Base-by-base conservation (phyloP, 1,284 basidiomycete species). In the Naganishia sp. region DNA sequence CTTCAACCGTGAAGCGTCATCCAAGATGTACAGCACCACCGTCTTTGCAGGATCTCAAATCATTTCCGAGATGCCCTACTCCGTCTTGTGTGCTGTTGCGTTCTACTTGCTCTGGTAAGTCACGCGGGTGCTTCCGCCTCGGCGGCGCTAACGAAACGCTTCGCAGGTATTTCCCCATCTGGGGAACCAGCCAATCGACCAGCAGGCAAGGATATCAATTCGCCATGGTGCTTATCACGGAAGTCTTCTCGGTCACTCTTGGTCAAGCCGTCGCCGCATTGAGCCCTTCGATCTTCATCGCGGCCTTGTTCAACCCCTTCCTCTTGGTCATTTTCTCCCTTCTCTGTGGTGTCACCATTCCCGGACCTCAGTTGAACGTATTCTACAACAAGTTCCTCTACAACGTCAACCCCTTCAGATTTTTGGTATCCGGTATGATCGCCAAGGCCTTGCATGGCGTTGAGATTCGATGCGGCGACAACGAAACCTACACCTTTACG, bases 381-480 rank as follows among this genome's bases (percentile, higher is more conserved):
- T 93, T 92, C 83, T 93, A 89, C 87, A 80, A 84, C 69, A 81
- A 82, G 21, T 93, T 90, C 88, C 76, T 91, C 49, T 90, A 90
- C 76, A 80, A 86, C 68, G 77, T 90, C n/a, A 76, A 81, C 71
- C 81, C 80, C 3, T 92, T 87, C 79, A 91, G 89, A 2, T 85
- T 89, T 41, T 83, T 86, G n/a, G 79, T 92, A 46, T 83, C 85
- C 2, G 83, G 68, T 15, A 87, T 94, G 81, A 80, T 92, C 63
- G 85, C 89, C 0, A 91, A 88, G 15, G 91, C 90, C 72, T 82
- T 97, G 31, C 85, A 91, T 74, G 90, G 88, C 17, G 81, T 92
- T 10, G 71, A 74, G 0, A 87, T 96, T 65, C 75, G 73, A 42
- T 94, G 92, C 81, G 82, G 84, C 25, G 4, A n/a, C 43, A 84